A percentile compares a stretch with the other conserved stretches of the same genome.
These are phyloP conservation scores for Chlamydomonas sp. DNA, from an alignment of 139 green algal genomes.

Conservation along the genomic window DNA sequence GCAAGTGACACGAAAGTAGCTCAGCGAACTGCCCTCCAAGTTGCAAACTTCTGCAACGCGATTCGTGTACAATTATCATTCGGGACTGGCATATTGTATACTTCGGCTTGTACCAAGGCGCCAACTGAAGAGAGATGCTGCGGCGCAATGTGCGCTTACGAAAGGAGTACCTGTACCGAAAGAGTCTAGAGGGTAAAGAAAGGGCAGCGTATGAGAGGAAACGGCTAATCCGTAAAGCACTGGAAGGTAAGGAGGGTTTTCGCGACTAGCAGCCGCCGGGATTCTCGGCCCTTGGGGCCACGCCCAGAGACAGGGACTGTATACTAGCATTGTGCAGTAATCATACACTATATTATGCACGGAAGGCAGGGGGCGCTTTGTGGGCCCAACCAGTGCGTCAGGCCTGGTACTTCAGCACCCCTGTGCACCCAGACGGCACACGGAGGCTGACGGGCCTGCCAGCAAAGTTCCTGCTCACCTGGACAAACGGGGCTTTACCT, in stretches of 20 bases:
- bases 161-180: conserved; percentile 97
- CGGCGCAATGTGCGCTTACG: conserved; percentile 87
- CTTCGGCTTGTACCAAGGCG: too few species aligned
- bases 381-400: background rate
- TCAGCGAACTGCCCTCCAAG: too few species aligned
- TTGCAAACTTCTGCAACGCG: too few species aligned
- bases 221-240: conserved; percentile 83
- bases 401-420: too few species aligned
- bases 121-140: conserved; percentile 48
- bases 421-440: too few species aligned
- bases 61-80: too few species aligned
- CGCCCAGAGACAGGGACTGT: background rate
- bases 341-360: background rate
- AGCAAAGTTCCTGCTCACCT: too few species aligned
- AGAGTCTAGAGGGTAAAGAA: conserved; percentile 96
- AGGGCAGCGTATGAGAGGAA: conserved; percentile 95
- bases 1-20: too few species aligned
- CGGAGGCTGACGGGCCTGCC: too few species aligned
- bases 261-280: background rate
- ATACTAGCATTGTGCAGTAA: background rate
- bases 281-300: background rate
- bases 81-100: too few species aligned
- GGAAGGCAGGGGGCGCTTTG: background rate
- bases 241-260: conserved; percentile 73
- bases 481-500: background rate